Evolutionary conservation across 139 green algal species (phyloP).

Genomic region (Asterochloris sp.): DNA sequence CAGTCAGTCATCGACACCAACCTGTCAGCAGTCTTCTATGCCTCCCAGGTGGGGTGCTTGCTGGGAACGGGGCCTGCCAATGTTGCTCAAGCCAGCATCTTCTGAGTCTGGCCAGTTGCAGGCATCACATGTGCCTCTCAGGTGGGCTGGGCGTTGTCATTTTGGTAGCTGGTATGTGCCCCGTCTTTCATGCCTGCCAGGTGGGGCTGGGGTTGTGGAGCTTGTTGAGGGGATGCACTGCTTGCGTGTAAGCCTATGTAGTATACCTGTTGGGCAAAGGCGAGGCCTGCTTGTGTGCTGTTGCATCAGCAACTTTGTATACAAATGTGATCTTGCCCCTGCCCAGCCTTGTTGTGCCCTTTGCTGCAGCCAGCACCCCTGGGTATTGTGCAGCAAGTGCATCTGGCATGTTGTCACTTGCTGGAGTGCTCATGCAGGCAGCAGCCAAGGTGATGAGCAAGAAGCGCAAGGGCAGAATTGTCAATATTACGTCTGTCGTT

Average conservation of each 20-base stretch:
- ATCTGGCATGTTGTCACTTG: not conserved
- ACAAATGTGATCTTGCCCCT: no score
- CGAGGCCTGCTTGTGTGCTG: no score
- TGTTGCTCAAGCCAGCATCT: no score
- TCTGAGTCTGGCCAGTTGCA: no score
- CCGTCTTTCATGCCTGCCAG: not conserved
- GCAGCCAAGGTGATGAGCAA: constrained; percentile 93
- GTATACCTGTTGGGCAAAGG: not conserved
- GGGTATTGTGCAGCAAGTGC: not conserved
- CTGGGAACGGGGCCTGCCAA: no score
- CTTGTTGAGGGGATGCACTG: not conserved
- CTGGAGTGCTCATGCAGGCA: constrained; percentile 42
- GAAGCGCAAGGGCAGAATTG: constrained; percentile 83
- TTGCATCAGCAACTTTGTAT: no score
- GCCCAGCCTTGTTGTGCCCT: not conserved
- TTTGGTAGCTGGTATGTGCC: not conserved
- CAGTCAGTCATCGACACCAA: constrained; percentile 97
- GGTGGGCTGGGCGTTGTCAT: no score
- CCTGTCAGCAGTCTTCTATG: constrained; percentile 92
- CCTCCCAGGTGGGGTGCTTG: constrained; percentile 56
- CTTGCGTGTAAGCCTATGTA: not conserved
- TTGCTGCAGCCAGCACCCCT: not conserved
- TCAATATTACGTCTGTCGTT: constrained; percentile 98
- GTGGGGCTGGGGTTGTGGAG: not conserved
- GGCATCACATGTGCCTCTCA: no score